A percentile compares a stretch with the other conserved stretches of the same genome.
phyloP scores from a whole-genome alignment of 805 yeast genomes.

The Teunomyces aglyptinius region DNA sequence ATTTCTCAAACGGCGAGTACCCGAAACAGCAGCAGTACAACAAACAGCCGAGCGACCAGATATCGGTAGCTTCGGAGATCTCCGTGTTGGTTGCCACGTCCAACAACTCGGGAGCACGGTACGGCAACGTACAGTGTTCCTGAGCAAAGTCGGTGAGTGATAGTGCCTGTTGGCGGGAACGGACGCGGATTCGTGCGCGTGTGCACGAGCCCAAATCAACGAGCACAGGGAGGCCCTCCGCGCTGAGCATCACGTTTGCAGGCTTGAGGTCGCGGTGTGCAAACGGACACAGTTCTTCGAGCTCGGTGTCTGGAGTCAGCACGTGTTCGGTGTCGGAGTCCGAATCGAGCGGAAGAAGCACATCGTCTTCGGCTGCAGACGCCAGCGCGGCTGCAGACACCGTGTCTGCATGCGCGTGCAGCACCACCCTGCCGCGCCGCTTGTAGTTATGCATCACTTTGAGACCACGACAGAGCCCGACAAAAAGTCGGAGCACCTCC shows the following conservation, averaged over 20 bases:
- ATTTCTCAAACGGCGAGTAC: constrained; percentile 82
- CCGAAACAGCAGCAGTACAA: constrained; percentile 76
- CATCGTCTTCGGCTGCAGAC: constrained; percentile 10
- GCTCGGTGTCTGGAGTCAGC: constrained; percentile 40
- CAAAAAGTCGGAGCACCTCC: constrained; percentile 60
- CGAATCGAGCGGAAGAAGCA: constrained; percentile 10
- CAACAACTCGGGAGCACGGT: constrained; percentile 86
- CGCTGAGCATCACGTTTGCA: constrained; percentile 78
- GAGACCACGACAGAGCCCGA: constrained; percentile 73
- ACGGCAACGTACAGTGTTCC: constrained; percentile 83
- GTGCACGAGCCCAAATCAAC: constrained; percentile 83
- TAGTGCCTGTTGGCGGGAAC: constrained; percentile 66
- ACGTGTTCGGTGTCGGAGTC: constrained; percentile 2
- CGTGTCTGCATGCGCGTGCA: background rate
- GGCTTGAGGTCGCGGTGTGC: constrained; percentile 91
- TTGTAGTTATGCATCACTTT: constrained; percentile 71
- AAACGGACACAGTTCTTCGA: constrained; percentile 60
- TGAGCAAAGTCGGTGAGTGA: constrained; percentile 77
- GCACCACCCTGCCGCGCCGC: constrained; percentile 8
- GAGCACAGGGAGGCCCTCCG: constrained; percentile 72
- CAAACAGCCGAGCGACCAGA: constrained; percentile 91
- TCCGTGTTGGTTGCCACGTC: constrained; percentile 67
- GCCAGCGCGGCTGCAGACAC: background rate
- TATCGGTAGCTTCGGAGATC: constrained; percentile 73
- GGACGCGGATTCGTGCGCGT: constrained; percentile 54